phyloP scores from a whole-genome alignment of 352 stramenopile genomes.

The Phytophthora chlamydospora region DNA sequence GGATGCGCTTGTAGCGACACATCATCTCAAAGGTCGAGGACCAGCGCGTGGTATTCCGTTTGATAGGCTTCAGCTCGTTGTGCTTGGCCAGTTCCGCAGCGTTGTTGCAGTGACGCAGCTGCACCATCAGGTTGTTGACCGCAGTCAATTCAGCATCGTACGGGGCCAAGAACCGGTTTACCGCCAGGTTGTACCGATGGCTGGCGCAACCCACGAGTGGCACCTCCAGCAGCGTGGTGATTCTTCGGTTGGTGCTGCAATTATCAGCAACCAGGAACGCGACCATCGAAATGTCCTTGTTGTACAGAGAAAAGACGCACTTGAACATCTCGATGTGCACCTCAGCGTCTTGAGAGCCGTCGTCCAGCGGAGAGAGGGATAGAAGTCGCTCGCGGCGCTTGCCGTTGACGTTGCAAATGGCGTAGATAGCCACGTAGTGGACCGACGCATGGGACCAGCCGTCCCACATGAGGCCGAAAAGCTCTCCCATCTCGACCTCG shows the following conservation, averaged over 20 bases:
- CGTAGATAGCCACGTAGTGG: constrained; percentile 11
- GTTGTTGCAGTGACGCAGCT: constrained; percentile 18
- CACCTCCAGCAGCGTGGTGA: constrained; percentile 12
- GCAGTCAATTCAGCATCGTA: constrained; percentile 8
- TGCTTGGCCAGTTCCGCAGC: constrained; percentile 11
- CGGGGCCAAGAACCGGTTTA: constrained; percentile 1
- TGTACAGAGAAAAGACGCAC: constrained; percentile 8
- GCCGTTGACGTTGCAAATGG: constrained; percentile 1
- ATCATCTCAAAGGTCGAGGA: constrained; percentile 25
- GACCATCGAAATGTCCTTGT: constrained; percentile 8
- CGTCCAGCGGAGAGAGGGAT: constrained; percentile 1
- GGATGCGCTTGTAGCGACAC: constrained; percentile 18
- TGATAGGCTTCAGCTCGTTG: constrained; percentile 11
- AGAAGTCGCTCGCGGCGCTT: background rate
- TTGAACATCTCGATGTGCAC: constrained; percentile 5
- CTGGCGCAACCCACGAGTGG: constrained; percentile 24
- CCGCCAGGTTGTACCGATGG: constrained; percentile 25
- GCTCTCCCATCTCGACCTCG: background rate
- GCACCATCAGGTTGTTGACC: constrained; percentile 27
- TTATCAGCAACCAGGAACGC: constrained; percentile 25
- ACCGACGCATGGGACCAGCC: constrained; percentile 7
- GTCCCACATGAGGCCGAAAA: constrained; percentile 17
- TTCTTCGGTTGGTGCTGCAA: constrained; percentile 24
- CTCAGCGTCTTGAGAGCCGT: constrained; percentile 4
- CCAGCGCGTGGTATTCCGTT: constrained; percentile 24